Conservation (phyloP, 768 basidiomycete species). For the Crepidotus variabilis region DNA sequence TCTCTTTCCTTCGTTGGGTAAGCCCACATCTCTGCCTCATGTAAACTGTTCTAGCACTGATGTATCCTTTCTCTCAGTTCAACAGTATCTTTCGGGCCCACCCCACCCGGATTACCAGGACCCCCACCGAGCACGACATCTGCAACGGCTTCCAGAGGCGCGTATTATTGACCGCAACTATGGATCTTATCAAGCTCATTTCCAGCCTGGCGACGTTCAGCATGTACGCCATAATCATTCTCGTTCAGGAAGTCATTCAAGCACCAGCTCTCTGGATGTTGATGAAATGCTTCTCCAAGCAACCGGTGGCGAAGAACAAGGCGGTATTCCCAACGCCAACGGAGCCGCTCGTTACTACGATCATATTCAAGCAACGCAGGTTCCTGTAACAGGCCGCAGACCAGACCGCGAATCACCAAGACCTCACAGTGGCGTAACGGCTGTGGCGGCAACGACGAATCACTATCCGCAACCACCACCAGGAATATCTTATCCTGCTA, state of each 20-base stretch:
- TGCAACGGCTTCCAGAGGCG: conserved; percentile 8
- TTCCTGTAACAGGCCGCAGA: background rate
- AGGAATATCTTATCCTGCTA: conserved; percentile 9
- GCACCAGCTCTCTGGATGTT: conserved; percentile 33
- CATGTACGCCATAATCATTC: conserved; percentile 15
- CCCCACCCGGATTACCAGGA: conserved; percentile 1
- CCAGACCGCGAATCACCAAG: conserved; percentile 2
- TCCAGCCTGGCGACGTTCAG: conserved; percentile 1
- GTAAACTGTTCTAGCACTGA: background rate
- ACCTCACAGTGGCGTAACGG: background rate
- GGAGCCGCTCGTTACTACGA: conserved; percentile 4
- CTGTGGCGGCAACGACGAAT: conserved; percentile 6
- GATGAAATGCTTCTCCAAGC: conserved; percentile 44
- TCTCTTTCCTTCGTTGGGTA: conserved; percentile 4
- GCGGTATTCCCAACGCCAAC: conserved; percentile 1
- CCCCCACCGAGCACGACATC: conserved; percentile 4
- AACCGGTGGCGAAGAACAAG: conserved; percentile 25
- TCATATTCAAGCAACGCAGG: background rate
- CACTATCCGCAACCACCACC: conserved; percentile 9
- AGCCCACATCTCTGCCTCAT: background rate
- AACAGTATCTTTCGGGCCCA: background rate
- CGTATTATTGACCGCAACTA: conserved; percentile 18
- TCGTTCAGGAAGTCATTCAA: conserved; percentile 31
- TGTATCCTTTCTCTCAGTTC: background rate
- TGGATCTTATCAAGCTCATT: conserved; percentile 9